Evolutionary conservation across 2,329 filamentous ascomycete species (phyloP), one percentile per base, ranked within the genome.

Genomic region (Fusarium hainanense): DNA sequence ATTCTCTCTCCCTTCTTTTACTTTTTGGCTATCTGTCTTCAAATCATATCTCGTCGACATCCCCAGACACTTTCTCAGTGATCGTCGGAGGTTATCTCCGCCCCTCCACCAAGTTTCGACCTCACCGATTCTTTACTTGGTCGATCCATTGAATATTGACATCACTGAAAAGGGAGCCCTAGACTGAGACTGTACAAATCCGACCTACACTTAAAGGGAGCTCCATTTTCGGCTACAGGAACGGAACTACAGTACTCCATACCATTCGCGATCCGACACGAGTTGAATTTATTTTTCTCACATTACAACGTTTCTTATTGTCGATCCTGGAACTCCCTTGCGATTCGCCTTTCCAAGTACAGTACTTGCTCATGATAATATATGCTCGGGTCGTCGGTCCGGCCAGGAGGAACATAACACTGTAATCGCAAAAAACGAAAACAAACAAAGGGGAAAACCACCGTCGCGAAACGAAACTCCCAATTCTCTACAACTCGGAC

Each of bases 51-150:
- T 2, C 12, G n/a, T 37, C 34, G 6, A 27, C 46, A 52, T 67
- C 63, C 30, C 52, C 60, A 59, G 44, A 67, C 46, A 44, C 42
- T 25, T 2, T 20, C 8, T 20, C 40, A 30, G 25, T 54, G 68
- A 70, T 70, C 63, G 63, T 43, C 63, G 40, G 34, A 42, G 48
- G 14, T 32, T 27, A 51, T 69, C 68, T 70, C 63, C 68, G 59
- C 68, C 56, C 55, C 54, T 70, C 68, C 63, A 61, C 63, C 46
- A 46, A 54, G 30, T 28, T 65, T 43, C 41, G 57, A 54, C 43
- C 68, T 70, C 68, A 66, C 68, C 68, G 68, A 65, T 71, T 71
- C 44, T 69, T 71, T 23, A 50, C 47, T 68, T 32, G 59, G 68
- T 55, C 44, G 59, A 70, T 62, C 68, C 55, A 54, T 71, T 63